These are phyloP conservation scores for Trypethelium eluteriae DNA, from an alignment of 495 filamentous ascomycete genomes.

Conservation along the genomic window DNA sequence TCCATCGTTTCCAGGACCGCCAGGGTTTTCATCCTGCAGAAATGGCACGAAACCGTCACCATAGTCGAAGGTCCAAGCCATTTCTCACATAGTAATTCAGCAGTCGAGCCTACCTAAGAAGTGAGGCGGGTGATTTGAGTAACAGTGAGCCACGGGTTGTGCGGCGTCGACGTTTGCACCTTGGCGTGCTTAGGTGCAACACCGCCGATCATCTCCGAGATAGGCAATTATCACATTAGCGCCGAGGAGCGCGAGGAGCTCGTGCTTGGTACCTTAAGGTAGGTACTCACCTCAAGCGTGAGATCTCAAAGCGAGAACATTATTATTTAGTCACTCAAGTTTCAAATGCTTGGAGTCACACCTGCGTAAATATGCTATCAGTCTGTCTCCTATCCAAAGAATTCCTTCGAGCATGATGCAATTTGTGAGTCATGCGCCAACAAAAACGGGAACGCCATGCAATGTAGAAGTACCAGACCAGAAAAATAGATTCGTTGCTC, in stretches of 20 bases:
- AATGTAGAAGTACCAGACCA: background rate
- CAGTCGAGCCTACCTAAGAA: background rate
- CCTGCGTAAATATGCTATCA: background rate
- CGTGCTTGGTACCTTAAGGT: too few species aligned
- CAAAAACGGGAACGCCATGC: background rate
- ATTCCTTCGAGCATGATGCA: background rate
- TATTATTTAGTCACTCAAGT: too few species aligned
- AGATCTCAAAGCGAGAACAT: too few species aligned
- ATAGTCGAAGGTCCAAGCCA: background rate
- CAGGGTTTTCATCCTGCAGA: background rate
- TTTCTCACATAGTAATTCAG: background rate
- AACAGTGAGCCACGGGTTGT: too few species aligned
- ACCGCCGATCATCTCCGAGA: too few species aligned
- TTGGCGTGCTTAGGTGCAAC: too few species aligned
- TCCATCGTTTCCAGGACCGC: background rate
- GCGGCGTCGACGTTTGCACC: too few species aligned
- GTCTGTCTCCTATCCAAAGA: conserved; percentile 1
- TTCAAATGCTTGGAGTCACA: background rate
- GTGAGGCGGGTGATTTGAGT: background rate
- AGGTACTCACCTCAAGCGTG: too few species aligned
- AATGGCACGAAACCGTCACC: conserved; percentile 6
- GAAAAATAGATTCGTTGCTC: conserved; percentile 1
- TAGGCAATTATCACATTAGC: too few species aligned
- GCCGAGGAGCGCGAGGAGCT: too few species aligned
- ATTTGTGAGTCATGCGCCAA: conserved; percentile 1